These are phyloP conservation scores for Erigeron philadelphicus DNA, from an alignment of 140 eudicot species.

Conservation along the genomic window DNA sequence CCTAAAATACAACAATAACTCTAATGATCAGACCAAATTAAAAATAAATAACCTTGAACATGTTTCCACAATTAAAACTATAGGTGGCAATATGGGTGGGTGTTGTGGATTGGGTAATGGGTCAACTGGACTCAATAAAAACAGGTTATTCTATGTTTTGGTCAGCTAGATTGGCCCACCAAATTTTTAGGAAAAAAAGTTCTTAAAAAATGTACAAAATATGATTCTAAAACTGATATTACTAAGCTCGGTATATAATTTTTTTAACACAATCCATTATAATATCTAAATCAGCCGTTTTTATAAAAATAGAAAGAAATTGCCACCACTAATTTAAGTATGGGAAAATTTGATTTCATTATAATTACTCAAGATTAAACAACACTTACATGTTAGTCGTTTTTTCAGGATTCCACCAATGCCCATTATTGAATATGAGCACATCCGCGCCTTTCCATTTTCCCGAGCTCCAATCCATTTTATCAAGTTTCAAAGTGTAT, in stretches of 20 bases:
- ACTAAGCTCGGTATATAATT: neutral
- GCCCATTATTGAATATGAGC: slow-evolving; percentile 72
- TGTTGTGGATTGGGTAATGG: neutral
- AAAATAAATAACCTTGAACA: slow-evolving; percentile 10
- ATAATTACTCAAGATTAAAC: neutral
- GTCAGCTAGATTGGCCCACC: neutral
- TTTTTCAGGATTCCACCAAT: slow-evolving; percentile 91
- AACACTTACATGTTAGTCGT: slow-evolving; percentile 55
- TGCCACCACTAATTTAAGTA: neutral
- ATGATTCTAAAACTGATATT: neutral
- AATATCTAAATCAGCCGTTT: neutral
- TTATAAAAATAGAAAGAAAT: neutral
- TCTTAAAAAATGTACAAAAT: neutral
- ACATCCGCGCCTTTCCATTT: slow-evolving; percentile 76
- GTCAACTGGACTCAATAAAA: neutral
- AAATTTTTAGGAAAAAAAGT: neutral
- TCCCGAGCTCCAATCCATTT: slow-evolving; percentile 65
- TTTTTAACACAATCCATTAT: neutral
- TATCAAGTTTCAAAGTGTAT: slow-evolving; percentile 62
- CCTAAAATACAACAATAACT: slow-evolving; percentile 34
- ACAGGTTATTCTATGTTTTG: neutral
- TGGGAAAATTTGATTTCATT: neutral
- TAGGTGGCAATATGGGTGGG: neutral
- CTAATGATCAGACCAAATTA: slow-evolving; percentile 12
- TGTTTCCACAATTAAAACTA: neutral